Percentiles rank a stretch among this genome's conserved stretches.
These are phyloP conservation scores for Pythium volutum DNA, from an alignment of 352 stramenopile species.

Conservation along the genomic window DNA sequence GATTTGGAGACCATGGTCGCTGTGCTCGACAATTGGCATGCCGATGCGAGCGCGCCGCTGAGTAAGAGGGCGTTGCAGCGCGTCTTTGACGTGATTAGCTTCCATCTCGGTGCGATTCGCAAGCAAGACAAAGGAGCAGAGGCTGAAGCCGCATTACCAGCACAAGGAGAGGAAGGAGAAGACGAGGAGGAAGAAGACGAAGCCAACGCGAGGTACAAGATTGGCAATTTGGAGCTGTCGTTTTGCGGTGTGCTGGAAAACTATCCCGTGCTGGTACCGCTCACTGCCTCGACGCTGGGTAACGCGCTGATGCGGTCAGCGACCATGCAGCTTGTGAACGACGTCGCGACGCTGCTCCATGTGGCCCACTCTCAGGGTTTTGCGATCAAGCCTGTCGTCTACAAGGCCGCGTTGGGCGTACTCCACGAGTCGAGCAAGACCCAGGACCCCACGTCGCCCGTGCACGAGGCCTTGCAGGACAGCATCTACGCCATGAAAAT, in stretches of 20 bases:
- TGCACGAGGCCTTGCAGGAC: background rate
- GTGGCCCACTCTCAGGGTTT: slow-evolving; percentile 34
- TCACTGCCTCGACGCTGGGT: slow-evolving; percentile 40
- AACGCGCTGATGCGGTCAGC: slow-evolving; percentile 52
- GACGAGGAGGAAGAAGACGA: slow-evolving; percentile 11
- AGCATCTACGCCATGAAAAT: slow-evolving; percentile 11
- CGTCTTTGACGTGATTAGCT: slow-evolving; percentile 59
- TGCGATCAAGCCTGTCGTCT: slow-evolving; percentile 40
- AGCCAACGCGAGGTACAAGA: slow-evolving; percentile 26
- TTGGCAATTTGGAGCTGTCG: slow-evolving; percentile 50
- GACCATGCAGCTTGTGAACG: slow-evolving; percentile 34
- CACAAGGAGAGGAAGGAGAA: too few relatives aligned
- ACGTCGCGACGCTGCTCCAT: slow-evolving; percentile 46
- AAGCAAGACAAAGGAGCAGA: background rate
- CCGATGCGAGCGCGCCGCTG: slow-evolving; percentile 25
- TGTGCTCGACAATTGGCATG: slow-evolving; percentile 59
- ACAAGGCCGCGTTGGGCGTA: slow-evolving; percentile 45
- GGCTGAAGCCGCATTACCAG: too few relatives aligned
- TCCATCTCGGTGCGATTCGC: slow-evolving; percentile 42
- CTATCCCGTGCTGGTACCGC: slow-evolving; percentile 47
- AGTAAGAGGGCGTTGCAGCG: slow-evolving; percentile 49
- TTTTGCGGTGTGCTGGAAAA: slow-evolving; percentile 49
- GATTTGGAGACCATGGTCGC: slow-evolving; percentile 58
- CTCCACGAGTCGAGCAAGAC: background rate
- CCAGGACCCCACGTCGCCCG: background rate